These are phyloP conservation scores for Fusarium denticulatum DNA, from an alignment of 2,329 filamentous ascomycete genomes.

Conservation along the genomic window DNA sequence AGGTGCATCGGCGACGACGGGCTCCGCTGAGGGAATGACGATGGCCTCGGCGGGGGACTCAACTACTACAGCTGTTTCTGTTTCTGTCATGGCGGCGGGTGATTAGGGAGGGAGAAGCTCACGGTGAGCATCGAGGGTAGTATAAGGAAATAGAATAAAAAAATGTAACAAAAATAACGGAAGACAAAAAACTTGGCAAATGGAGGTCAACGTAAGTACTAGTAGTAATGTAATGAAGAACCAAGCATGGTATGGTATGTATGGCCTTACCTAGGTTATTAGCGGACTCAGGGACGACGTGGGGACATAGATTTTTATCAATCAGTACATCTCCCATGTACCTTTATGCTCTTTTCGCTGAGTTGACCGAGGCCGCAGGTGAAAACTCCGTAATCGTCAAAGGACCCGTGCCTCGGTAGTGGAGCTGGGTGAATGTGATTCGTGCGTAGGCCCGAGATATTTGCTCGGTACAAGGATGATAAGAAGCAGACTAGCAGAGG, in stretches of 20 bases:
- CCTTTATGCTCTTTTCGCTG: conserved; percentile 28
- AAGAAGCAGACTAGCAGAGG: too few species aligned
- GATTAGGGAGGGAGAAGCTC: conserved; percentile 25
- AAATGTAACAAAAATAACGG: not conserved
- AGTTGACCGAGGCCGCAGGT: conserved; percentile 39
- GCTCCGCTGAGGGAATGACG: conserved; percentile 38
- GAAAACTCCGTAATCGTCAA: conserved; percentile 19
- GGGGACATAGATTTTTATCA: conserved; percentile 15
- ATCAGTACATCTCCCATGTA: conserved; percentile 1
- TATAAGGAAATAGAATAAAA: not conserved
- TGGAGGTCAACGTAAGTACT: not conserved
- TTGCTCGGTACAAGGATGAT: not conserved
- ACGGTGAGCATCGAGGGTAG: conserved; percentile 26
- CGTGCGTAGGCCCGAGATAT: conserved; percentile 19
- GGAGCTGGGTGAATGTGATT: conserved; percentile 30
- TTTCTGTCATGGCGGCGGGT: conserved; percentile 40
- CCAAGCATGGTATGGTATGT: not conserved
- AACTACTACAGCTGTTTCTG: conserved; percentile 36
- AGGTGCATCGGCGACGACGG: conserved; percentile 30
- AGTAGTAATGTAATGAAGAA: not conserved
- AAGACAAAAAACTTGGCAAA: conserved; percentile 6
- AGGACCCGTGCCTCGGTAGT: conserved; percentile 38
- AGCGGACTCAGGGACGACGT: conserved; percentile 12
- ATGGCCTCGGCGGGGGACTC: conserved; percentile 41
- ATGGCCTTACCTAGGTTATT: not conserved